Base-by-base conservation (phyloP, 1,284 basidiomycete genomes). In the Naganishia albida region DNA sequence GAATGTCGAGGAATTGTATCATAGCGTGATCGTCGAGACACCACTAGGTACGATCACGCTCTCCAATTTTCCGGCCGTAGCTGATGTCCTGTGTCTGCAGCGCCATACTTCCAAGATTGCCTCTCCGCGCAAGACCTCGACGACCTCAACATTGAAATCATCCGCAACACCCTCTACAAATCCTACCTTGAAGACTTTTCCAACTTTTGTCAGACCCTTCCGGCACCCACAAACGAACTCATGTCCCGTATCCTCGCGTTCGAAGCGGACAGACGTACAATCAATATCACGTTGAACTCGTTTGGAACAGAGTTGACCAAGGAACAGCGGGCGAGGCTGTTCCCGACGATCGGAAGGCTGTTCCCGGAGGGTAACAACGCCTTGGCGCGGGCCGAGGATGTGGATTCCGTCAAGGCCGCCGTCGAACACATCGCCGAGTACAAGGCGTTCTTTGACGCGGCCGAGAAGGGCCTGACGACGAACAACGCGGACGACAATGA, bases 241-340 rank as follows among this genome's bases (percentile, higher is more conserved):
- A 97, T 97, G 94, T 84, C 87, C 66, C 84, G 83, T 46, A 90
- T 97, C 71, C 87, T 99, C 62, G 84, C 89, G 7, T 99, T 99
- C 75, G 96, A 99, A 82, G 96, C 96, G 34, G 95, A 99, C 80
- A 86, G 95, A 43, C 87, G 96, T 59, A 90, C 93, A 2, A 89
- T 99, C 79, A 99, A 99, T 82, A 98, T 99, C 79, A 97, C 96
- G 40, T 92, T 99, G 83, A 99, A 99, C 83, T 98, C 95, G 26
- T 96, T 99, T 78, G 90, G 90, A 70, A 98, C 96, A 12, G 91
- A 92, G 73, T 85, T 99, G 65, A 85, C 88, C 49, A 99, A 99
- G 78, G 95, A 99, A 75, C 89, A 93, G 74, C 89, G 96, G 40
- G 93, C 93, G n/a, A 87, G 88, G 70, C 85, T 99, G 49, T 99